phyloP scores from a whole-genome alignment of 2,329 filamentous ascomycete species.

The Arthrinium phaeospermum region DNA sequence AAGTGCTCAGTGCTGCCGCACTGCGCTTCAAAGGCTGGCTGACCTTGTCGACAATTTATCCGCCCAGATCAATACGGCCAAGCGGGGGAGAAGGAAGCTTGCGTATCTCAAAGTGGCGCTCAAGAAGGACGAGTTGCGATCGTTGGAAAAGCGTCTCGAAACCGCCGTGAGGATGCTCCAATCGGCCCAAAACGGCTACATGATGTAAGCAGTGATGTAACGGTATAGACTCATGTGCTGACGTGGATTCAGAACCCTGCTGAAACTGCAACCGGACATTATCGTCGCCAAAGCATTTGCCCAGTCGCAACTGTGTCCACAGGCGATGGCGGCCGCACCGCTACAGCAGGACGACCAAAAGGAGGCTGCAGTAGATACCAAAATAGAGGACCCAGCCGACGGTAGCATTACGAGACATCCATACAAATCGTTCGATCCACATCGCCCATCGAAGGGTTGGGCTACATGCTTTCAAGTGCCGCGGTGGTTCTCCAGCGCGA shows the following conservation, averaged over 20 bases:
- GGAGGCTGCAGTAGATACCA: too few species aligned
- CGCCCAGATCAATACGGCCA: conserved; percentile 23
- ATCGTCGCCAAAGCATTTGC: neutral
- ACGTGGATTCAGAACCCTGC: neutral
- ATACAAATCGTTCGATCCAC: too few species aligned
- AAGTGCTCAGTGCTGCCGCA: conserved; percentile 30
- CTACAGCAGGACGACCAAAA: neutral
- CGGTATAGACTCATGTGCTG: neutral
- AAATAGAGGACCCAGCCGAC: too few species aligned
- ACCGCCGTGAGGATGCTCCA: conserved; percentile 30
- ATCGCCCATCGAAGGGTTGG: neutral
- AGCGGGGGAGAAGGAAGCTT: conserved; percentile 19
- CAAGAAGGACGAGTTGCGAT: conserved; percentile 30
- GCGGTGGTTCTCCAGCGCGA: neutral
- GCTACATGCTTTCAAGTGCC: neutral
- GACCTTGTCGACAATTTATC: conserved; percentile 29
- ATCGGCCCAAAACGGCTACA: conserved; percentile 31
- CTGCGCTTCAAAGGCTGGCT: conserved; percentile 29
- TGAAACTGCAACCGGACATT: neutral
- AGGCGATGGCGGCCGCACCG: neutral
- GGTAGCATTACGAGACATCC: too few species aligned
- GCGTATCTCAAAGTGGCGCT: conserved; percentile 26
- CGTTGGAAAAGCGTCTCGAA: conserved; percentile 29
- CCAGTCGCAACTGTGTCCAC: neutral
- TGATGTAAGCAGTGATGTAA: conserved; percentile 26